Evolutionary conservation across 352 stramenopile genomes (phyloP).

Genomic region (Pythium phragmiticola): DNA sequence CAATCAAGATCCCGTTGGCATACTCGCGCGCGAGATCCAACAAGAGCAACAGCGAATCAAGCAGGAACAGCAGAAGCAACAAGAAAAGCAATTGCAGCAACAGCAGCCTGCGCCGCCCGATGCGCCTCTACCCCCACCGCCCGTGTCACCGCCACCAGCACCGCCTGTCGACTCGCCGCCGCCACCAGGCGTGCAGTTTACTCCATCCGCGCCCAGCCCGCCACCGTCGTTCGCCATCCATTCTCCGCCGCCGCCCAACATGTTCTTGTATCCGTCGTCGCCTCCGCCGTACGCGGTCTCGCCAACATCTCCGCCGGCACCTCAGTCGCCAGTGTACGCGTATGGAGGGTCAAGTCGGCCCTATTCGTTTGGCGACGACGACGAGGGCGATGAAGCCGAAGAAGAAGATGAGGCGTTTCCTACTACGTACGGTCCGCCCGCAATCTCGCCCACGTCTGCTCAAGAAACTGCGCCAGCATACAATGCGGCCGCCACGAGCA

Average conservation of each 20-base stretch:
- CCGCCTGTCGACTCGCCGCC: constrained; percentile 26
- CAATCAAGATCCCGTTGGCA: constrained; percentile 50
- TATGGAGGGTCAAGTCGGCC: not conserved
- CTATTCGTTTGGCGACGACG: constrained; percentile 13
- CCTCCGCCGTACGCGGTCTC: constrained; percentile 12
- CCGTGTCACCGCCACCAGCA: constrained; percentile 17
- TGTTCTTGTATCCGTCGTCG: constrained; percentile 2
- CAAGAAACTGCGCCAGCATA: constrained; percentile 35
- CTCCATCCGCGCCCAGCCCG: constrained; percentile 13
- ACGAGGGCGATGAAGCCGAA: constrained; percentile 49
- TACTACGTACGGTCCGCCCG: constrained; percentile 33
- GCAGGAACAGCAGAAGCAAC: constrained; percentile 17
- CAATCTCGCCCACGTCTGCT: constrained; percentile 15
- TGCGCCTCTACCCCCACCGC: constrained; percentile 5
- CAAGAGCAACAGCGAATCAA: constrained; percentile 22
- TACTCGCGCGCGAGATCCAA: constrained; percentile 35
- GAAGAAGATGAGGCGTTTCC: constrained; percentile 82
- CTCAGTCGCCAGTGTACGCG: constrained; percentile 6
- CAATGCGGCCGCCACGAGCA: constrained; percentile 57
- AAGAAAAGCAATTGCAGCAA: constrained; percentile 31
- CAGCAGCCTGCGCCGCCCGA: constrained; percentile 13
- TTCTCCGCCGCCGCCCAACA: constrained; percentile 13
- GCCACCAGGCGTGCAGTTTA: constrained; percentile 13
- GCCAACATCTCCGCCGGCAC: constrained; percentile 11
- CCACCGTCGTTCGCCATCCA: constrained; percentile 8